Conservation (phyloP, 192 early-diverging fungal species). For the Coemansia sp. region DNA sequence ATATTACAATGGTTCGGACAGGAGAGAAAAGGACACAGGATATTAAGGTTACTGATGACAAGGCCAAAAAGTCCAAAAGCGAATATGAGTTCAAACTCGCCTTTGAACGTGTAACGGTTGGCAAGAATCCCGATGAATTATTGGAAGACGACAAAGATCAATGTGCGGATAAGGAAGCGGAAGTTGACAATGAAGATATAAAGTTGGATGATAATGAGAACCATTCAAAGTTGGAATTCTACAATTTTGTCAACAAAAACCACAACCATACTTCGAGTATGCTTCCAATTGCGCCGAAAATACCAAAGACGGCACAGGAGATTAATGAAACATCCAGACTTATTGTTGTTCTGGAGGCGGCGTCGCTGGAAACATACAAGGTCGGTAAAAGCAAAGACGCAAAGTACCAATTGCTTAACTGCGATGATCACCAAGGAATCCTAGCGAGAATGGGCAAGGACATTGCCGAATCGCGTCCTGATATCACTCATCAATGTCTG, state of each 20-base stretch:
- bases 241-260: constrained; percentile 49
- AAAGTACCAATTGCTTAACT: constrained; percentile 89
- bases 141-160: background rate
- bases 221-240: constrained; percentile 28
- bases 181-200: background rate
- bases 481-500: constrained; percentile 98
- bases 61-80: background rate
- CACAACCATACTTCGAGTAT: constrained; percentile 53
- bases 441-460: constrained; percentile 83
- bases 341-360: constrained; percentile 91
- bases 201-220: constrained; percentile 8
- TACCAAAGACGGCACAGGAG: constrained; percentile 77
- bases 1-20: background rate
- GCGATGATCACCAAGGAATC: constrained; percentile 91
- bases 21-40: background rate
- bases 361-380: constrained; percentile 91
- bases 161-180: background rate
- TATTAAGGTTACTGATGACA: background rate
- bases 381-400: constrained; percentile 75
- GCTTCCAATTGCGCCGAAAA: constrained; percentile 66
- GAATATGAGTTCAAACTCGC: background rate
- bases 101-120: background rate
- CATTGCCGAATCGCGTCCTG: constrained; percentile 81
- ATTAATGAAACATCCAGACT: constrained; percentile 77
- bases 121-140: background rate